Evolutionary conservation across 139 green algal genomes (phyloP).

Genomic region (Chlamydomonas urium): DNA sequence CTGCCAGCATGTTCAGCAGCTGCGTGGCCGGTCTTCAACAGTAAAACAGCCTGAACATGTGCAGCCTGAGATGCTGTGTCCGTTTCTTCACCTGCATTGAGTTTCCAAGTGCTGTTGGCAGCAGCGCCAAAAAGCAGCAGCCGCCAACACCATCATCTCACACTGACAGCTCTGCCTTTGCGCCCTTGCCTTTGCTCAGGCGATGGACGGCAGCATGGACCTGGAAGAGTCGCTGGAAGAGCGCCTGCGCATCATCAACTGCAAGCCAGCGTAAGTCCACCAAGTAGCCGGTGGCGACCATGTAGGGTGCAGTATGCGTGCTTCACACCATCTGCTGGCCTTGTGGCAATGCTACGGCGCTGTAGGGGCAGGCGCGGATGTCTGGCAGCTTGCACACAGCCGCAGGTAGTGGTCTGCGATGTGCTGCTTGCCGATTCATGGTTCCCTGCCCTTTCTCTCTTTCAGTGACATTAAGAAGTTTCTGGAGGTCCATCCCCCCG

Average conservation of each 20-base stretch:
- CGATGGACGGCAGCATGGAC: conserved; percentile 64
- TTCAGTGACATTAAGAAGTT: conserved; percentile 50
- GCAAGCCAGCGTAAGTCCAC: conserved; percentile 25
- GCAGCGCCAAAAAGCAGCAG: neutral
- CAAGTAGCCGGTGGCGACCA: neutral
- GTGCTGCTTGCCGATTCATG: neutral
- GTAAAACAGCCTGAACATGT: neutral
- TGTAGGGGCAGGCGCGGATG: too few species aligned
- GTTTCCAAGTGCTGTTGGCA: neutral
- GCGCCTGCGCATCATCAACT: conserved; percentile 58
- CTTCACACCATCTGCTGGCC: too few species aligned
- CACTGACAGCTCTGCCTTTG: neutral
- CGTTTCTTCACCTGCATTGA: neutral
- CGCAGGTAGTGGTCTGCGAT: neutral
- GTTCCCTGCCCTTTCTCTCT: neutral
- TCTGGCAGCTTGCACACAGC: neutral
- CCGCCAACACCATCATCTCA: too few species aligned
- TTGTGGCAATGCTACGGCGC: too few species aligned
- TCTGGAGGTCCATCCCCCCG: conserved; percentile 43
- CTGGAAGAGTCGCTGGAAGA: conserved; percentile 53
- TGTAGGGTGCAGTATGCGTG: neutral
- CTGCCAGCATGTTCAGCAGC: neutral
- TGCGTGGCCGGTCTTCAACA: neutral
- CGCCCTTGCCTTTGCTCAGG: conserved; percentile 24
- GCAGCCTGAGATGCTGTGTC: too few species aligned